Percentiles rank a stretch among this genome's conserved stretches.
phyloP scores from a whole-genome alignment of 23 red algal genomes.

The Gracilariopsis chorda region DNA sequence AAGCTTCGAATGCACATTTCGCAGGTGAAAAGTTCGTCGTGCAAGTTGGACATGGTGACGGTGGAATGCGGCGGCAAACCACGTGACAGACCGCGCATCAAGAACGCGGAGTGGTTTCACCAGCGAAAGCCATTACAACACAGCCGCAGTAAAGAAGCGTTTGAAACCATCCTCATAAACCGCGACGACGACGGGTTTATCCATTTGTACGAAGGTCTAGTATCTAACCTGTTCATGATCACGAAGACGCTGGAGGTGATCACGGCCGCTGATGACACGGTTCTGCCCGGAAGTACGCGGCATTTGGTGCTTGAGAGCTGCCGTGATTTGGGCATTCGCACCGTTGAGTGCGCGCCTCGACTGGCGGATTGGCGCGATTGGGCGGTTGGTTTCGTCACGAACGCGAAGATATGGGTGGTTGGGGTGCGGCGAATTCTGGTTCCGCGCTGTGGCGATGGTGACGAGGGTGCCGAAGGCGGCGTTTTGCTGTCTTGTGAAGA shows the following conservation, averaged over 20 bases:
- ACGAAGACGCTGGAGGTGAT: conserved; percentile 11
- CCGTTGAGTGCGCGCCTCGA: background rate
- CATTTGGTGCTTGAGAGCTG: conserved; percentile 8
- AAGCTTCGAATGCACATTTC: background rate
- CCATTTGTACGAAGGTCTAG: conserved; percentile 29
- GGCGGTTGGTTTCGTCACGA: conserved; percentile 41
- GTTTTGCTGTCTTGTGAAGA: background rate
- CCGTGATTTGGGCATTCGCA: background rate
- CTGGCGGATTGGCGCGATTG: conserved; percentile 5
- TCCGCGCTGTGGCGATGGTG: background rate
- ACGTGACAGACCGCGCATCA: conserved; percentile 15
- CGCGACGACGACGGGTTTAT: background rate
- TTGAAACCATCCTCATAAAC: conserved; percentile 42
- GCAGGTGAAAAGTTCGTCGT: background rate
- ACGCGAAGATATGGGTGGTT: conserved; percentile 20
- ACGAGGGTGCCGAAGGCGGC: background rate
- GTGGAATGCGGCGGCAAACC: conserved; percentile 54
- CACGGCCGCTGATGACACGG: conserved; percentile 8
- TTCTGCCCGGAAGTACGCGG: conserved; percentile 31
- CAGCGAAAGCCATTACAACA: conserved; percentile 29
- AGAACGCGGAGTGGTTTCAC: conserved; percentile 44
- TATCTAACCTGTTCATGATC: conserved; percentile 49
- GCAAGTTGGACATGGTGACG: background rate
- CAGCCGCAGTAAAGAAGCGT: background rate
- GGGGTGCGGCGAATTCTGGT: background rate